These are phyloP conservation scores for Candida sanyiensis DNA, from an alignment of 805 yeast genomes.

Conservation along the genomic window DNA sequence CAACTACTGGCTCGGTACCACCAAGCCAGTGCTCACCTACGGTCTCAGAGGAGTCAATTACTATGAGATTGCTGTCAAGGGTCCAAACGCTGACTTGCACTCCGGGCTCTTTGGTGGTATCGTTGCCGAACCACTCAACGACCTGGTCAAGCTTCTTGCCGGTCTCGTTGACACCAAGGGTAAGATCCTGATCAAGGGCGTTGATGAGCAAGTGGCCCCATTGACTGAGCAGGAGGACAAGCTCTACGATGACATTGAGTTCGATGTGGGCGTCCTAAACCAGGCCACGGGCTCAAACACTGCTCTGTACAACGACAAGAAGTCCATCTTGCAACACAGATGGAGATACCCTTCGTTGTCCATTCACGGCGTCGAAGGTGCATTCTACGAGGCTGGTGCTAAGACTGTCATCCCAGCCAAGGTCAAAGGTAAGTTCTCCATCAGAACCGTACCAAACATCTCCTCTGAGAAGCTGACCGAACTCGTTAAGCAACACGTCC, in stretches of 20 bases:
- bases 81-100: slow-evolving; percentile 97
- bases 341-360: slow-evolving; percentile 98
- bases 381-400: slow-evolving; percentile 91
- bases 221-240: slow-evolving; percentile 73
- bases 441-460: slow-evolving; percentile 95
- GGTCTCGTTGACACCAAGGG: slow-evolving; percentile 79
- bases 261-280: slow-evolving; percentile 76
- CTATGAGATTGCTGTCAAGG: slow-evolving; percentile 74
- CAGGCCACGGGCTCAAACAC: slow-evolving; percentile 87
- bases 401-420: slow-evolving; percentile 97
- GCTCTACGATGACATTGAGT: slow-evolving; percentile 82
- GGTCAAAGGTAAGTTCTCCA: slow-evolving; percentile 91
- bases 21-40: slow-evolving; percentile 93
- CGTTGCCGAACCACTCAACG: slow-evolving; percentile 96
- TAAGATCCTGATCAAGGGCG: slow-evolving; percentile 79
- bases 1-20: slow-evolving; percentile 98
- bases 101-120: slow-evolving; percentile 97
- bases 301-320: slow-evolving; percentile 67
- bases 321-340: slow-evolving; percentile 91
- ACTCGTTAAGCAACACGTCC: slow-evolving; percentile 66
- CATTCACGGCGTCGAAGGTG: slow-evolving; percentile 96
- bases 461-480: slow-evolving; percentile 73
- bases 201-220: slow-evolving; percentile 92
- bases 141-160: slow-evolving; percentile 71
- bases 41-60: slow-evolving; percentile 97